Conservation (phyloP, 1,284 basidiomycete genomes). For the Golubevia sp. region DNA sequence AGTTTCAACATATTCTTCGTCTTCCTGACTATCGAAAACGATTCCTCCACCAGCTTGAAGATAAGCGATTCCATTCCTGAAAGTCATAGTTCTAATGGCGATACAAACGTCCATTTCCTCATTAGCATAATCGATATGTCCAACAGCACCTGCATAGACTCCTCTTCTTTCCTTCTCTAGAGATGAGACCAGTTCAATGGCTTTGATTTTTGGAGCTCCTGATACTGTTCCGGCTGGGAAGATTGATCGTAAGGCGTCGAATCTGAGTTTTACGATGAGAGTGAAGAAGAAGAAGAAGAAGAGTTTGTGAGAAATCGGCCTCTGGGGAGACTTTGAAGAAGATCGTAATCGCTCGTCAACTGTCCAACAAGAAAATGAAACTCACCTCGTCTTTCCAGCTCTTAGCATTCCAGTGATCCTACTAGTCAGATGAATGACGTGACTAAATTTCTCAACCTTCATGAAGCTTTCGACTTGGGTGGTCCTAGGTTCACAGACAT, state of each 20-base stretch:
- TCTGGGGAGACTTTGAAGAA: background rate
- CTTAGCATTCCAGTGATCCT: constrained; percentile 89
- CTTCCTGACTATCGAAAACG: constrained; percentile 94
- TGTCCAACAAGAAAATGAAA: constrained; percentile 8
- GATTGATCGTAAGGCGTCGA: constrained; percentile 98
- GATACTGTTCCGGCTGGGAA: constrained; percentile 99
- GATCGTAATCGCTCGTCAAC: background rate
- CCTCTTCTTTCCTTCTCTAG: constrained; percentile 89
- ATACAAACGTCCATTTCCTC: constrained; percentile 99
- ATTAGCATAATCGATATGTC: constrained; percentile 91
- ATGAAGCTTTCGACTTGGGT: constrained; percentile 96
- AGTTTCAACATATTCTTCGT: constrained; percentile 95
- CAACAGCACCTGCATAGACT: constrained; percentile 96
- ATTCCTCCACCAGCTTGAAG: constrained; percentile 97
- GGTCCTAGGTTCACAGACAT: constrained; percentile 91
- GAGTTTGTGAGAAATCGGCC: background rate
- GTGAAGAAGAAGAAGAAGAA: background rate
- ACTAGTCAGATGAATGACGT: constrained; percentile 96
- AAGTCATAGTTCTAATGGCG: constrained; percentile 96
- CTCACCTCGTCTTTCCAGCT: constrained; percentile 78
- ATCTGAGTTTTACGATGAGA: constrained; percentile 66
- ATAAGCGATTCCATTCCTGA: constrained; percentile 90
- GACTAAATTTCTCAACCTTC: constrained; percentile 92
- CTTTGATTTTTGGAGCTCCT: constrained; percentile 98
- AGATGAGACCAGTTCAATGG: constrained; percentile 87